phyloP scores from a whole-genome alignment of 2,329 filamentous ascomycete genomes.

The Exophiala lecanii-corni region DNA sequence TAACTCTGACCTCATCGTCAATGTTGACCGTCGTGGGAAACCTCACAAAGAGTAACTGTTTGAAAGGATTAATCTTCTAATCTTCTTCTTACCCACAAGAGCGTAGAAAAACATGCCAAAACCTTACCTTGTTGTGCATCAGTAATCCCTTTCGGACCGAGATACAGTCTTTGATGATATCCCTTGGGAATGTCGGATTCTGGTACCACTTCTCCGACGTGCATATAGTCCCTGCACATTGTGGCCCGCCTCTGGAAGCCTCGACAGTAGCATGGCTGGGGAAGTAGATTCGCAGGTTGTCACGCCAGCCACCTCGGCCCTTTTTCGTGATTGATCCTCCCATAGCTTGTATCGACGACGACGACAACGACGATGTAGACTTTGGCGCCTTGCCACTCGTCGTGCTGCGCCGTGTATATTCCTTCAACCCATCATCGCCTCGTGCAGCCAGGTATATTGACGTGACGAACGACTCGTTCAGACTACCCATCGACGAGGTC shows the following conservation, averaged over 20 bases:
- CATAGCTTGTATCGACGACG: too few species aligned
- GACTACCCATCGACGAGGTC: slow-evolving; percentile 73
- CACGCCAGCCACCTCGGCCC: slow-evolving; percentile 13
- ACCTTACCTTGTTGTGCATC: slow-evolving; percentile 87
- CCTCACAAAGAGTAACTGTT: slow-evolving; percentile 19
- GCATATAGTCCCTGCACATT: slow-evolving; percentile 76
- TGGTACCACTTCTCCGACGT: slow-evolving; percentile 67
- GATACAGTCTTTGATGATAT: slow-evolving; percentile 69
- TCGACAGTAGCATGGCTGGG: slow-evolving; percentile 67
- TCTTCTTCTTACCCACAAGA: too few species aligned
- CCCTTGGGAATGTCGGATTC: slow-evolving; percentile 63
- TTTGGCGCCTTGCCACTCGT: slow-evolving; percentile 10
- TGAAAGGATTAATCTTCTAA: too few species aligned
- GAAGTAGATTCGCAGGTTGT: slow-evolving; percentile 71
- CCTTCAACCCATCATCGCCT: slow-evolving; percentile 48
- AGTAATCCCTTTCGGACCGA: slow-evolving; percentile 68
- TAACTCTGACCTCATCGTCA: slow-evolving; percentile 17
- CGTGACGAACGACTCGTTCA: slow-evolving; percentile 64
- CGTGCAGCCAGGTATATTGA: slow-evolving; percentile 55
- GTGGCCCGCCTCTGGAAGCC: slow-evolving; percentile 58
- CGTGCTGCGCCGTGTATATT: slow-evolving; percentile 37
- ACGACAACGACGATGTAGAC: too few species aligned
- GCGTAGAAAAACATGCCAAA: too few species aligned
- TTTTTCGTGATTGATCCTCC: too few species aligned
- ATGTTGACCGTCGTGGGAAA: slow-evolving; percentile 5